Evolutionary conservation across 352 stramenopile genomes (phyloP), one percentile per base, ranked within the genome.

Genomic region (Phytophthora hybrid): DNA sequence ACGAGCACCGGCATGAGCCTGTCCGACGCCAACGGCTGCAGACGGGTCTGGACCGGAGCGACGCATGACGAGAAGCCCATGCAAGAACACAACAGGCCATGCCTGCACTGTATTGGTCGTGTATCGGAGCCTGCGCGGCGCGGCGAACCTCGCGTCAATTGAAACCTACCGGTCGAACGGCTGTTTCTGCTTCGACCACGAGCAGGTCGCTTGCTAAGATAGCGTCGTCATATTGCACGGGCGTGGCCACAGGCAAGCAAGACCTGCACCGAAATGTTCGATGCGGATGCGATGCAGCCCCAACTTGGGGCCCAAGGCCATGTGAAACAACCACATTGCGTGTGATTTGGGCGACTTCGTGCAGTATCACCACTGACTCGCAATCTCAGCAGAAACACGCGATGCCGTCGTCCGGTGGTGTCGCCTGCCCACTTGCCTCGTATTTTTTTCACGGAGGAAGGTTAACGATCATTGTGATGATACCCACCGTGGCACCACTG

Each of bases 141-240:
- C 41, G 37, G 37, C n/a, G 18, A 19, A 32, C 3, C 59, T 11
- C 21, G 19, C 39, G 64, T 66, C 47, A 71, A 66, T 66, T 66
- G 47, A 66, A 65, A 59, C 23, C 32, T 37, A 5, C 19, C 34
- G 19, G 18, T 55, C 23, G 34, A 68, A 59, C 66, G 53, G 60
- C 66, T 69, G 66, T 69, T 69, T 74, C 66, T 69, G 52, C 66
- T 69, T 68, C 57, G 66, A 34, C 21, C 53, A 13, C 56, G 21
- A n/a, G 56, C 37, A 57, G 34, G 6, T 44, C 23, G 66, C 32
- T 64, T 74, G 44, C 53, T 69, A 69, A 69, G 37, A 41, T 44
- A 11, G 18, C 13, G 34, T 69, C 60, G 67, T 65, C 53, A 31
- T 26, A 53, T 74, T 74, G 67, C 60, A 69, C 16, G 26, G 60